phyloP scores from a whole-genome alignment of 257 asterid genomes.

The Ajuga chamaepitys region DNA sequence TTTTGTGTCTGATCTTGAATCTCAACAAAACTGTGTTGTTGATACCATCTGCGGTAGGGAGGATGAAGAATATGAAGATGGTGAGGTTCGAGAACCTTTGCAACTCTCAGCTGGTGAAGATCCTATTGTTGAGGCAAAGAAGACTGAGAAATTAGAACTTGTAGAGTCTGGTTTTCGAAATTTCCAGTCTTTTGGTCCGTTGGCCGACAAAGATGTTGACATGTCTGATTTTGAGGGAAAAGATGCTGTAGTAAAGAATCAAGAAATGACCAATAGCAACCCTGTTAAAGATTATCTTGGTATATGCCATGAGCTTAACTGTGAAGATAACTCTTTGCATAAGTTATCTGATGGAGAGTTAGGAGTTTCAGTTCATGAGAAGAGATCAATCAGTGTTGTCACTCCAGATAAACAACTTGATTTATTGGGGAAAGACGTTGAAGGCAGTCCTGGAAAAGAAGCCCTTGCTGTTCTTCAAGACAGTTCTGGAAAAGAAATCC shows the following conservation, averaged over 20 bases:
- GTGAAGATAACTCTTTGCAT: slow-evolving; percentile 27
- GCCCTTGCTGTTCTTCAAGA: slow-evolving; percentile 7
- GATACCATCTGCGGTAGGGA: slow-evolving; percentile 27
- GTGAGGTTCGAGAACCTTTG: slow-evolving; percentile 66
- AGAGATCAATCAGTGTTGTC: slow-evolving; percentile 20
- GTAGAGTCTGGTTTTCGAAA: slow-evolving; percentile 18
- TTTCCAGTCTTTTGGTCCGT: slow-evolving; percentile 23
- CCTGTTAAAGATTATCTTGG: slow-evolving; percentile 21
- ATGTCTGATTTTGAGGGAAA: slow-evolving; percentile 20
- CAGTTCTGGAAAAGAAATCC: slow-evolving; percentile 24
- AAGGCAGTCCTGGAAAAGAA: slow-evolving; percentile 26
- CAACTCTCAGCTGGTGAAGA: slow-evolving; percentile 28
- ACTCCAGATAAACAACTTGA: slow-evolving; percentile 23
- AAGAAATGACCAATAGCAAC: slow-evolving; percentile 21
- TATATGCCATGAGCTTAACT: slow-evolving; percentile 20
- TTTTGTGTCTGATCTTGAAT: slow-evolving; percentile 51
- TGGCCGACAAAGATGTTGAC: slow-evolving; percentile 15
- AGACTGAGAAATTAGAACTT: slow-evolving; percentile 15
- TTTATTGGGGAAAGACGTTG: slow-evolving; percentile 22
- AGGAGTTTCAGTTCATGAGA: slow-evolving; percentile 28
- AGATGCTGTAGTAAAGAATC: slow-evolving; percentile 17
- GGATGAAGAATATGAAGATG: slow-evolving; percentile 85
- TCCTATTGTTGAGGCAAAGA: slow-evolving; percentile 19
- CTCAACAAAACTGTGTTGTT: slow-evolving; percentile 36
- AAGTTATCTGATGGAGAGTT: slow-evolving; percentile 22